Evolutionary conservation across 1,139 yeast genomes (phyloP), one percentile per base, ranked within the genome.

Genomic region (Tardiomyces digboiensis): DNA sequence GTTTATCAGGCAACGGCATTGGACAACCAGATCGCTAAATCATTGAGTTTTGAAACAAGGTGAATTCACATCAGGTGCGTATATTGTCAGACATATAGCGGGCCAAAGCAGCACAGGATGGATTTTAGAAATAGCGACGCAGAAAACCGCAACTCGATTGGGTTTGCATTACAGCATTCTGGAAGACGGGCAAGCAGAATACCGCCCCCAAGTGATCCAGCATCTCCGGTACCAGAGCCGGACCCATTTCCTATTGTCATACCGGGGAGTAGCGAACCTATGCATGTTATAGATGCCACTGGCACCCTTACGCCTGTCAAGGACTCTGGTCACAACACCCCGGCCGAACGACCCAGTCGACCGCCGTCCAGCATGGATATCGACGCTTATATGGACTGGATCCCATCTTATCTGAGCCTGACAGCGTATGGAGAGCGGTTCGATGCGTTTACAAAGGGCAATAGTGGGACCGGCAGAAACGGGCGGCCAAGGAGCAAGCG

Each of bases 81-180:
- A n/a, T n/a, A n/a, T n/a, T n/a, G n/a, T n/a, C n/a, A n/a, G n/a
- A n/a, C n/a, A n/a, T n/a, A n/a, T n/a, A n/a, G n/a, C n/a, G n/a
- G n/a, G n/a, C n/a, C n/a, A n/a, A n/a, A n/a, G n/a, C n/a, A n/a
- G n/a, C n/a, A n/a, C n/a, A n/a, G n/a, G n/a, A n/a, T n/a, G n/a
- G n/a, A n/a, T n/a, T n/a, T n/a, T n/a, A n/a, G n/a, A n/a, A n/a
- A n/a, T n/a, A n/a, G n/a, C n/a, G n/a, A n/a, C n/a, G n/a, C n/a
- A n/a, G n/a, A n/a, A n/a, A n/a, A n/a, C n/a, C n/a, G n/a, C n/a
- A n/a, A n/a, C n/a, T 51, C 55, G 8, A 48, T 51, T 16, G 52
- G 48, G 23, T 49, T 49, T 49, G 53, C 53, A 26, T 38, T 51
- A 20, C 45, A 47, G 42, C 51, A 47, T 38, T 48, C 54, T 7